phyloP scores from a whole-genome alignment of 352 stramenopile genomes.

The Pythium oligandrum region DNA sequence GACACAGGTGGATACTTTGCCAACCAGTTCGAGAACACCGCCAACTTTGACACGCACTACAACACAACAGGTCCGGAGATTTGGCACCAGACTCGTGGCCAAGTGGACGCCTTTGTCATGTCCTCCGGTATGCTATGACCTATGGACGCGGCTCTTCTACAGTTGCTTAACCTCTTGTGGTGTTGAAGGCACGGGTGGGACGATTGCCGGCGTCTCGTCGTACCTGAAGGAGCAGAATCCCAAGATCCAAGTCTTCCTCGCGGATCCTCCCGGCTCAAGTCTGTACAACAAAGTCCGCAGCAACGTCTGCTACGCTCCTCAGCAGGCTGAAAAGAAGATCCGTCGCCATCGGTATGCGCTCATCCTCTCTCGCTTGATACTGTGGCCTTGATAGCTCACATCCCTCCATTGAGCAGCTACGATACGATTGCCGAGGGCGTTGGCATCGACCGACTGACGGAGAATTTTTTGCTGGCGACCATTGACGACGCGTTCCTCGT shows the following conservation, averaged over 20 bases:
- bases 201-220: conserved; percentile 93
- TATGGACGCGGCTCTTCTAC: too few species aligned
- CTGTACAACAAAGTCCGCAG: conserved; percentile 95
- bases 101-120: conserved; percentile 97
- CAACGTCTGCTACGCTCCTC: conserved; percentile 93
- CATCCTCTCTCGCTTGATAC: too few species aligned
- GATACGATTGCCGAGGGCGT: conserved; percentile 98
- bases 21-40: conserved; percentile 98
- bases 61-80: conserved; percentile 95
- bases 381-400: too few species aligned
- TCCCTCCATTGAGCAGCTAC: conserved; percentile 68
- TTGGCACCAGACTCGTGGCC: conserved; percentile 87
- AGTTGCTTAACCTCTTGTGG: too few species aligned
- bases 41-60: conserved; percentile 95
- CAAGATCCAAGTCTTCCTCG: conserved; percentile 89
- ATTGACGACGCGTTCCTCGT: conserved; percentile 89
- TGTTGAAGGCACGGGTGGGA: conserved; percentile 91
- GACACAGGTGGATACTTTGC: conserved; percentile 90
- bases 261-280: conserved; percentile 95
- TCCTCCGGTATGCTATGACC: conserved; percentile 73
- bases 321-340: conserved; percentile 93
- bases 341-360: conserved; percentile 75
- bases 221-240: conserved; percentile 91
- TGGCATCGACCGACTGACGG: conserved; percentile 95
- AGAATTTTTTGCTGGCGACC: conserved; percentile 92